These are phyloP conservation scores for Monascus ruber DNA, from an alignment of 2,329 filamentous ascomycete species.

Conservation along the genomic window DNA sequence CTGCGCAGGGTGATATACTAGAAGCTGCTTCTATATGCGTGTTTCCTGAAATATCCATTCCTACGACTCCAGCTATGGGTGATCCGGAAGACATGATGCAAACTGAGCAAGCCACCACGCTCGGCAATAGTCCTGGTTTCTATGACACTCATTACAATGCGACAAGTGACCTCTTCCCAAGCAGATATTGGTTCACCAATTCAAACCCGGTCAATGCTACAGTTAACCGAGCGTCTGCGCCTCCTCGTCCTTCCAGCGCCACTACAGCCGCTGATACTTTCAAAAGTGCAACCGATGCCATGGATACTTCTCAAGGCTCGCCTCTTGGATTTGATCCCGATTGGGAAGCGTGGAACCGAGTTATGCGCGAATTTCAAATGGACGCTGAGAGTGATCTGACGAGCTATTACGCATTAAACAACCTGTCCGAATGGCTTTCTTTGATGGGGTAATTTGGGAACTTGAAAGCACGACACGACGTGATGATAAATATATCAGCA, in stretches of 20 bases:
- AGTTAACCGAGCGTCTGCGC: conserved; percentile 1
- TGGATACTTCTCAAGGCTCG: not conserved
- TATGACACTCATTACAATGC: conserved; percentile 7
- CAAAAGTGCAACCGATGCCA: too few relatives aligned
- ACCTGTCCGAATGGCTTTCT: conserved; percentile 19
- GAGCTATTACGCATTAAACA: conserved; percentile 6
- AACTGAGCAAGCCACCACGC: too few relatives aligned
- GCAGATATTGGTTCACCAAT: conserved; percentile 13
- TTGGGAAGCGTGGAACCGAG: conserved; percentile 27
- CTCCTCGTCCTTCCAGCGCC: too few relatives aligned
- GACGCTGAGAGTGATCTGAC: conserved; percentile 19
- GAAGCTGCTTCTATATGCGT: too few relatives aligned
- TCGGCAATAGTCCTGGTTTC: too few relatives aligned
- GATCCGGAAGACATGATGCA: too few relatives aligned
- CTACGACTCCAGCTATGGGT: too few relatives aligned
- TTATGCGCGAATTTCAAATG: conserved; percentile 29
- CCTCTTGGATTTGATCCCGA: conserved; percentile 10
- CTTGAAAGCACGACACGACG: not conserved
- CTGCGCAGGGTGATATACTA: too few relatives aligned
- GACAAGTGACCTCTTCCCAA: conserved; percentile 18
- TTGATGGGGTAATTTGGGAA: conserved; percentile 3
- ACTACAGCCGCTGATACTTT: too few relatives aligned
- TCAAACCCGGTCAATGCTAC: conserved; percentile 6
- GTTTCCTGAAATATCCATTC: too few relatives aligned
- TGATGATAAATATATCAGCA: too few relatives aligned